Percentiles rank a stretch among this genome's conserved stretches.
Conservation (phyloP, 352 stramenopile genomes). For the Phytophthora tentaculata region DNA sequence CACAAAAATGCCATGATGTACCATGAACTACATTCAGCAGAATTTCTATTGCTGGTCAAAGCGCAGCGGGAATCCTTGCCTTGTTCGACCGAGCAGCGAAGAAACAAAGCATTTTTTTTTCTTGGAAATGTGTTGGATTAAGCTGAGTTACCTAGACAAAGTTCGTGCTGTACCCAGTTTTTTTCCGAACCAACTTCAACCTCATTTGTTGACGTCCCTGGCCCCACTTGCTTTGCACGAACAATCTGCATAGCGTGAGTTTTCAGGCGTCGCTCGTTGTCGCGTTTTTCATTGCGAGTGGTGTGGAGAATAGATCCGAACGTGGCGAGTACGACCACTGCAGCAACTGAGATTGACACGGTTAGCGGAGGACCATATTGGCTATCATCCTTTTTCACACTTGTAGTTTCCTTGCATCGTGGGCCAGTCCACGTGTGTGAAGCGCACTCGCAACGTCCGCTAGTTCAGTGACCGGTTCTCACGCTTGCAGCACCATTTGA, state of each 20-base stretch:
- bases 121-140: too few species aligned
- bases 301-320: constrained; percentile 11
- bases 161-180: constrained; percentile 17
- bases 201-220: neutral
- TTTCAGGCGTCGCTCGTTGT: constrained; percentile 7
- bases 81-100: too few species aligned
- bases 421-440: constrained; percentile 41
- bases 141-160: too few species aligned
- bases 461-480: constrained; percentile 34
- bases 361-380: constrained; percentile 31
- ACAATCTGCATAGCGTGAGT: constrained; percentile 9
- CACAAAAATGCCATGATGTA: too few species aligned
- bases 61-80: too few species aligned
- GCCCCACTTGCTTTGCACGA: constrained; percentile 1
- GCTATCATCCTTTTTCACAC: constrained; percentile 8
- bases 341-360: constrained; percentile 11
- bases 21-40: too few species aligned
- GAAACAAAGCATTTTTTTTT: too few species aligned
- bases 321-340: constrained; percentile 8
- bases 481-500: constrained; percentile 18
- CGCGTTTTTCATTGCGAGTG: constrained; percentile 7
- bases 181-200: neutral
- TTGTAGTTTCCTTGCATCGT: constrained; percentile 35
- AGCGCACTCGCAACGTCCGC: constrained; percentile 31
- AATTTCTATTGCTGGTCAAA: too few species aligned